A percentile compares a stretch with the other conserved stretches of the same genome.
Evolutionary conservation across 2,329 filamentous ascomycete species (phyloP).

Genomic region (Exophiala sp.): DNA sequence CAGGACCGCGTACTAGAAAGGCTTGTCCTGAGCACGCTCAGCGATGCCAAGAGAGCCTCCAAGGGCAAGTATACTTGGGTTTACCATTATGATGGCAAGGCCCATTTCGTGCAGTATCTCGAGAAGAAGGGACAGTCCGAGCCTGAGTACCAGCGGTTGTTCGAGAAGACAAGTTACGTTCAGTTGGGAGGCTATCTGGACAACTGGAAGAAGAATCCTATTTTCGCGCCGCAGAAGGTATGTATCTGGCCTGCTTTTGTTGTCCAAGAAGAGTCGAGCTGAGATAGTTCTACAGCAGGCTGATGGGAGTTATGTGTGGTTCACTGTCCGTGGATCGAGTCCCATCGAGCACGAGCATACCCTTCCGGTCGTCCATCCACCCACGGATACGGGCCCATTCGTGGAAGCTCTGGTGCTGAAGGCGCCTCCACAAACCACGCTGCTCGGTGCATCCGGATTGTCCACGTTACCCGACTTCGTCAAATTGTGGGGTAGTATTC

Average conservation of each 20-base stretch:
- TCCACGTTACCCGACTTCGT: slow-evolving; percentile 17
- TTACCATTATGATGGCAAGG: slow-evolving; percentile 45
- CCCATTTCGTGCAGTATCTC: slow-evolving; percentile 33
- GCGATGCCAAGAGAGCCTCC: slow-evolving; percentile 37
- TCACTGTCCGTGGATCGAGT: neutral
- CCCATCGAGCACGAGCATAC: neutral
- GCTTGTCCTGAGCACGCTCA: slow-evolving; percentile 40
- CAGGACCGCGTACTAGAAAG: slow-evolving; percentile 34
- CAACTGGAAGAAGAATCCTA: slow-evolving; percentile 28
- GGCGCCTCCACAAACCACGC: slow-evolving; percentile 15
- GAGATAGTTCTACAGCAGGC: neutral
- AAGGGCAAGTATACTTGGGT: slow-evolving; percentile 41
- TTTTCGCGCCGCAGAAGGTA: slow-evolving; percentile 5
- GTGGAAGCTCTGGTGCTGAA: slow-evolving; percentile 29
- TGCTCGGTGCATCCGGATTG: slow-evolving; percentile 21
- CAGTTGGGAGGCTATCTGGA: slow-evolving; percentile 36
- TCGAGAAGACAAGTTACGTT: slow-evolving; percentile 32
- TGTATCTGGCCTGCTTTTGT: neutral
- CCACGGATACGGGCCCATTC: slow-evolving; percentile 32
- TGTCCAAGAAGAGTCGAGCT: neutral
- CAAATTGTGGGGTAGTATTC: slow-evolving; percentile 13
- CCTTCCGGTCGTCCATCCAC: slow-evolving; percentile 30
- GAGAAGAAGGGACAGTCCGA: slow-evolving; percentile 1
- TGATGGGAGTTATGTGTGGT: slow-evolving; percentile 1
- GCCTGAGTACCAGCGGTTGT: slow-evolving; percentile 28